Evolutionary conservation across 2,329 filamentous ascomycete species (phyloP).

Genomic region (Colletotrichum costaricense): DNA sequence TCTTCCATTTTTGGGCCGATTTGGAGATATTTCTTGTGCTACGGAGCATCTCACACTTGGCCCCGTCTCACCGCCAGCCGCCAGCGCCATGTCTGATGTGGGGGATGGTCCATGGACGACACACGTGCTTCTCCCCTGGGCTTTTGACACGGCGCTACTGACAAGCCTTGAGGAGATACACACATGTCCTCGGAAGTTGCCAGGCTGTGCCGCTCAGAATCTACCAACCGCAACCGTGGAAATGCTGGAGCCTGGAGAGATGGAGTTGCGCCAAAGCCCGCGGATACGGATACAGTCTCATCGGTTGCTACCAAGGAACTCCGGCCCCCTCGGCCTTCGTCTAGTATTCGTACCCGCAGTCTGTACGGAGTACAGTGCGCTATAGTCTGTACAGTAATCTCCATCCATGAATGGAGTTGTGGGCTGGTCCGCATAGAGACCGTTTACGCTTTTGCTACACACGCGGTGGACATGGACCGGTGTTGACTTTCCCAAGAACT

Average conservation of each 20-base stretch:
- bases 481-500: too few species aligned
- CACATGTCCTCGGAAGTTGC: constrained; percentile 14
- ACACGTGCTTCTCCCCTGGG: constrained; percentile 18
- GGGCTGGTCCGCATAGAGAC: not conserved
- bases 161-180: not conserved
- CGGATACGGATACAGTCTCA: constrained; percentile 11
- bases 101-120: constrained; percentile 1
- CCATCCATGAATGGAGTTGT: not conserved
- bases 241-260: constrained; percentile 35
- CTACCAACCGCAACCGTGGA: constrained; percentile 20
- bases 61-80: not conserved
- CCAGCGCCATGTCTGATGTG: not conserved
- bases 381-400: not conserved
- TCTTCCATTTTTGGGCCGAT: not conserved
- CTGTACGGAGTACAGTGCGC: not conserved
- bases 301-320: constrained; percentile 9
- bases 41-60: not conserved
- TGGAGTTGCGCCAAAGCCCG: constrained; percentile 23
- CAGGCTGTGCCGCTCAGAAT: constrained; percentile 12
- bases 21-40: not conserved
- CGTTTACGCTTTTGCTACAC: not conserved
- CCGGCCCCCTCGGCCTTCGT: not conserved
- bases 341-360: not conserved
- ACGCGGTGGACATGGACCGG: too few species aligned
- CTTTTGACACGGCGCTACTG: not conserved